phyloP scores from a whole-genome alignment of 305 asterid species.

The Withania somnifera region DNA sequence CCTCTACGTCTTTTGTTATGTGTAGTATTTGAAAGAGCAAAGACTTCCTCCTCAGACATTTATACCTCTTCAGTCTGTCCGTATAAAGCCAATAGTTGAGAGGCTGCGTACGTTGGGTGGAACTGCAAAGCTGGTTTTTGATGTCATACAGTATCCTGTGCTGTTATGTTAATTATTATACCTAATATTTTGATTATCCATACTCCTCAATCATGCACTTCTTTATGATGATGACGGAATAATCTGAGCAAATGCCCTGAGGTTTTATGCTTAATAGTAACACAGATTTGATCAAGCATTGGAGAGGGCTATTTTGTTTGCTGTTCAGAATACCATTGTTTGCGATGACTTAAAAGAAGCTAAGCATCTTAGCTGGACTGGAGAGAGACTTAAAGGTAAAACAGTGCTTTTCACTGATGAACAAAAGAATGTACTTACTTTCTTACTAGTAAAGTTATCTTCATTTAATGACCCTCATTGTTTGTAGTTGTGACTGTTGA shows the following conservation, averaged over 20 bases:
- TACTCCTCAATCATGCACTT: neutral
- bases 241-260: neutral
- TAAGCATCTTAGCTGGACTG: constrained; percentile 90
- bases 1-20: constrained; percentile 13
- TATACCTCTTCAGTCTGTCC: constrained; percentile 91
- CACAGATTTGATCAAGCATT: constrained; percentile 62
- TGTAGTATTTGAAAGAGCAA: constrained; percentile 94
- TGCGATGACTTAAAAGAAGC: constrained; percentile 94
- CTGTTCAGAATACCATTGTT: constrained; percentile 94
- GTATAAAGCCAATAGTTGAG: constrained; percentile 88
- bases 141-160: constrained; percentile 93
- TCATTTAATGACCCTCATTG: constrained; percentile 4
- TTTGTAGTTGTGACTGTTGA: constrained; percentile 88
- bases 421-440: neutral
- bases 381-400: constrained; percentile 85
- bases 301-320: constrained; percentile 89
- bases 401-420: neutral
- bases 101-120: constrained; percentile 87
- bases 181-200: neutral
- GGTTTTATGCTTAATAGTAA: constrained; percentile 43
- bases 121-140: constrained; percentile 85
- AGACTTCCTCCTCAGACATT: constrained; percentile 99
- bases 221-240: neutral
- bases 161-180: constrained; percentile 2
- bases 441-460: neutral